Percentiles rank a stretch among this genome's conserved stretches.
These are phyloP conservation scores for Panaeolus cyanescens DNA, from an alignment of 768 basidiomycete species.

Conservation along the genomic window DNA sequence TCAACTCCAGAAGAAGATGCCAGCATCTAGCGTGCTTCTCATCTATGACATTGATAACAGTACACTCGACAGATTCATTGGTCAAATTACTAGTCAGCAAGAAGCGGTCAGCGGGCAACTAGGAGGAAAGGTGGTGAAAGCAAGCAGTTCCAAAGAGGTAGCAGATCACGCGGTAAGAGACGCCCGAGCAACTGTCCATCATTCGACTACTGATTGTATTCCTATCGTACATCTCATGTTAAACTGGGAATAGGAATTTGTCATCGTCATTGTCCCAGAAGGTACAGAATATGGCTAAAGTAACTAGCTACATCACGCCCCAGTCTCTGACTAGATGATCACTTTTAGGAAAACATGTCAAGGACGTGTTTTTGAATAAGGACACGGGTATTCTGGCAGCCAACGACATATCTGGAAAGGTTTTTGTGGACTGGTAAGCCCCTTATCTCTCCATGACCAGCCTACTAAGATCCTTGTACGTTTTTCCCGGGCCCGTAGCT, in stretches of 20 bases:
- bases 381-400: slow-evolving; percentile 36
- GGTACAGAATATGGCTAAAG: slow-evolving; percentile 15
- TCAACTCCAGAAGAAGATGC: slow-evolving; percentile 33
- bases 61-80: slow-evolving; percentile 27
- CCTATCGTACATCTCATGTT: background rate
- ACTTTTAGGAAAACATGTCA: slow-evolving; percentile 37
- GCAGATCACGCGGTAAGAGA: slow-evolving; percentile 36
- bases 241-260: slow-evolving; percentile 30
- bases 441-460: background rate
- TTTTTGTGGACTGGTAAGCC: slow-evolving; percentile 43
- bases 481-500: too few relatives aligned
- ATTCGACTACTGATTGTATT: background rate
- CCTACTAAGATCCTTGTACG: too few relatives aligned
- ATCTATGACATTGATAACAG: slow-evolving; percentile 37
- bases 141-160: slow-evolving; percentile 32
- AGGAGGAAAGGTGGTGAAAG: slow-evolving; percentile 17
- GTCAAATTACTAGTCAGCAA: slow-evolving; percentile 13
- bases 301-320: too few relatives aligned
- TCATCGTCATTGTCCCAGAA: slow-evolving; percentile 45
- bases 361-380: slow-evolving; percentile 35
- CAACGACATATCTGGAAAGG: slow-evolving; percentile 33
- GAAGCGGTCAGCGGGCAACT: background rate
- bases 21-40: slow-evolving; percentile 22
- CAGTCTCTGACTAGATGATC: background rate
- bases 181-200: background rate